A percentile compares a stretch with the other conserved stretches of the same genome.
phyloP scores from a whole-genome alignment of 139 green algal species.

The Micractinium sp. region DNA sequence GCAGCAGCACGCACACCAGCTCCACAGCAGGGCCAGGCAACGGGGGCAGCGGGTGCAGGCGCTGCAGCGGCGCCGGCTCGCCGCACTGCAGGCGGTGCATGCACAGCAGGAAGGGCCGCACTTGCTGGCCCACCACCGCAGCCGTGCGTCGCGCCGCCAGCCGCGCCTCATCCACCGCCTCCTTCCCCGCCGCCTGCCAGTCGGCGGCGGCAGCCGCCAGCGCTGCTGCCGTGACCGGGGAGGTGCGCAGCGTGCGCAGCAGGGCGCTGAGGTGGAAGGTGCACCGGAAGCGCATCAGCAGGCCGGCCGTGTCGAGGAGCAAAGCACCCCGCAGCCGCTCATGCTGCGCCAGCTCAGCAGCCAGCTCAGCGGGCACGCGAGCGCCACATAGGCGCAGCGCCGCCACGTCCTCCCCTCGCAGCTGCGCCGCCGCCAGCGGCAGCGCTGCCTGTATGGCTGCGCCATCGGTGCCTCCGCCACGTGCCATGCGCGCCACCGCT shows the following conservation, averaged over 20 bases:
- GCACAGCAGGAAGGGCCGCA: constrained; percentile 3
- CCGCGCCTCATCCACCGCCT: background rate
- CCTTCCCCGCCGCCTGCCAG: background rate
- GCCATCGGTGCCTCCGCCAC: background rate
- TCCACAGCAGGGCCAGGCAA: background rate
- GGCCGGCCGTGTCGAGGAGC: background rate
- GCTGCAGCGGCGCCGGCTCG: background rate
- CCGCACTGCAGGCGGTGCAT: background rate
- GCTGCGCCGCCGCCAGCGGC: background rate
- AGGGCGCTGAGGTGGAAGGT: background rate
- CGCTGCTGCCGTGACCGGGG: background rate
- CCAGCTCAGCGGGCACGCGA: background rate
- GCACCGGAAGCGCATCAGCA: background rate
- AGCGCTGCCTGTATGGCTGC: background rate
- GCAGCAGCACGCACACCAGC: background rate
- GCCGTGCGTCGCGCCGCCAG: background rate
- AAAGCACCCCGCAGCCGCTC: background rate
- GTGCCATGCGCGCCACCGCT: background rate
- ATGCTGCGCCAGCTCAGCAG: background rate
- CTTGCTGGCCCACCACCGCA: background rate
- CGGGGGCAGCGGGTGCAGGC: background rate
- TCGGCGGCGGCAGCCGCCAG: background rate
- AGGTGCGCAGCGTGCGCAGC: background rate
- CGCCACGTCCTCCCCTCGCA: background rate
- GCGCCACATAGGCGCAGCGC: background rate